Conservation (phyloP, 768 basidiomycete genomes). For the Tephrocybe sp. region DNA sequence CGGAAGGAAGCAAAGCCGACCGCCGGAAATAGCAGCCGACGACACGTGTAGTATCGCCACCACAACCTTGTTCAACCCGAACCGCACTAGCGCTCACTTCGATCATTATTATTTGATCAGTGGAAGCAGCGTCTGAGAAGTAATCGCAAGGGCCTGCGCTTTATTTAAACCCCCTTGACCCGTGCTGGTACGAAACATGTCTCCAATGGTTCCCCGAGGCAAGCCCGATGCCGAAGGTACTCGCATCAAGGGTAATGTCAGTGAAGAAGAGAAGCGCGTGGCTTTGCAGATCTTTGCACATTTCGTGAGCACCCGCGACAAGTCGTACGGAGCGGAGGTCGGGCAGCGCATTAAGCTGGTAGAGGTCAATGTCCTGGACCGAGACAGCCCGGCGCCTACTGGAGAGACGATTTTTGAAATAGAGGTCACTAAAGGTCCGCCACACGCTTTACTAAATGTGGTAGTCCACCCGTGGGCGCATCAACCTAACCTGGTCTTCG, state of each 20-base stretch:
- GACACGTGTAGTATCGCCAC: not conserved
- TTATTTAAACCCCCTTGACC: too few relatives aligned
- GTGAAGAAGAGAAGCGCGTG: slow-evolving; percentile 33
- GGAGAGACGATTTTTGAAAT: slow-evolving; percentile 39
- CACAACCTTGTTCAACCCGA: not conserved
- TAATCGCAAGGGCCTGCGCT: too few relatives aligned
- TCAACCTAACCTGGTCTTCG: not conserved
- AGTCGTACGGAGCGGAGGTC: slow-evolving; percentile 34
- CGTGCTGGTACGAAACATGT: not conserved
- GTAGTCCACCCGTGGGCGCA: too few relatives aligned
- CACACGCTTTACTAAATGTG: not conserved
- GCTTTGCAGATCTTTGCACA: slow-evolving; percentile 30
- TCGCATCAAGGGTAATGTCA: slow-evolving; percentile 37
- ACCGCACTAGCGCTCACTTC: too few relatives aligned
- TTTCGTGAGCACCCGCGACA: slow-evolving; percentile 32
- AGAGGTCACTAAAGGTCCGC: slow-evolving; percentile 32
- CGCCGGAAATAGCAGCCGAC: not conserved
- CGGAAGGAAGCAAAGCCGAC: slow-evolving; percentile 6
- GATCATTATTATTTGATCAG: too few relatives aligned
- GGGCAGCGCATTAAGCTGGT: slow-evolving; percentile 34
- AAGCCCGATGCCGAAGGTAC: slow-evolving; percentile 20
- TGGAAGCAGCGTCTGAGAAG: too few relatives aligned
- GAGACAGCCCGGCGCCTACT: slow-evolving; percentile 12
- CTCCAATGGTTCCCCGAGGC: not conserved
- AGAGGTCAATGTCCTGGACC: slow-evolving; percentile 33